These are phyloP conservation scores for Clavispora phyllophila DNA, from an alignment of 805 yeast genomes.

Conservation along the genomic window DNA sequence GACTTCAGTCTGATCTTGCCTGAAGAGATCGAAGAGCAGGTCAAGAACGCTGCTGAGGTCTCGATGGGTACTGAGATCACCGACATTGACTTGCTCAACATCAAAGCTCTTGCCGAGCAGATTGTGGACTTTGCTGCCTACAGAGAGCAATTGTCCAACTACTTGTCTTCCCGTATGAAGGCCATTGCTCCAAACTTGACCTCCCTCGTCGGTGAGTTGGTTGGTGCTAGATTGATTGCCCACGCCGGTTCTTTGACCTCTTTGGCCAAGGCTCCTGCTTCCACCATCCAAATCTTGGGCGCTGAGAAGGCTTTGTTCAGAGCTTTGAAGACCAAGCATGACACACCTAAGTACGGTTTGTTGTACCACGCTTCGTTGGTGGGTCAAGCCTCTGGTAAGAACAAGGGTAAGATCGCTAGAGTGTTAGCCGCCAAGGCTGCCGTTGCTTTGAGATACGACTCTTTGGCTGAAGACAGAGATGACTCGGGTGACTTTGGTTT, in stretches of 20 bases:
- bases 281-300: conserved; percentile 96
- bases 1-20: conserved; percentile 59
- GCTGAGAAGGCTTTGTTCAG: conserved; percentile 96
- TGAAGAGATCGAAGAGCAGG: conserved; percentile 47
- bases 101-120: conserved; percentile 88
- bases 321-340: conserved; percentile 93
- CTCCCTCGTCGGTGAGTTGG: conserved; percentile 96
- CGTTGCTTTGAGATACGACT: conserved; percentile 93
- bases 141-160: conserved; percentile 92
- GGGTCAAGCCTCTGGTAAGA: conserved; percentile 90
- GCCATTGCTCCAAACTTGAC: conserved; percentile 98
- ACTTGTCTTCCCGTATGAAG: conserved; percentile 91
- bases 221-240: conserved; percentile 96
- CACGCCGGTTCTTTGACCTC: conserved; percentile 98
- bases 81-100: conserved; percentile 80
- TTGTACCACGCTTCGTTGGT: conserved; percentile 93
- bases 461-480: conserved; percentile 93
- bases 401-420: conserved; percentile 98
- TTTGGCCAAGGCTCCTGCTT: conserved; percentile 97
- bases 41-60: conserved; percentile 95
- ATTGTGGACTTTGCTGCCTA: conserved; percentile 93
- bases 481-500: conserved; percentile 93
- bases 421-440: conserved; percentile 98
- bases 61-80: conserved; percentile 99
- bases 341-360: conserved; percentile 94